Evolutionary conservation across 345 rosid species (phyloP), one percentile per base, ranked within the genome.

Genomic region (Rhodamnia argentea): DNA sequence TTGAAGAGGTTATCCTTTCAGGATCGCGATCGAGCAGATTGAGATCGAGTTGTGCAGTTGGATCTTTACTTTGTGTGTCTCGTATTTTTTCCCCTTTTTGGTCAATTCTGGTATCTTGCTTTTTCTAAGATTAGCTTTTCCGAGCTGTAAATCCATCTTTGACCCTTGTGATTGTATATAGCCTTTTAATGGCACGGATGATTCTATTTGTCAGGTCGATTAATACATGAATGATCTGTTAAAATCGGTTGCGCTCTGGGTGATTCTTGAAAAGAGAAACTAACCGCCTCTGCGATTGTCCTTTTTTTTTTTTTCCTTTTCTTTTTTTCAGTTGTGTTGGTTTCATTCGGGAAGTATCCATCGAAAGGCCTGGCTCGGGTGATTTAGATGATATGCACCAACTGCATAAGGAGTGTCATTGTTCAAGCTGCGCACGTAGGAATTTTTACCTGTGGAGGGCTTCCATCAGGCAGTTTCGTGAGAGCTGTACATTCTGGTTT

Each of bases 381-480:
- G 70, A 85, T 86, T 91, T 96, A 94, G 95, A 96, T 96, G 99
- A 87, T 96, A 93, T 94, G 95, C 97, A 90, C 57, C 90, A 91
- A 90, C 84, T 93, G 87, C 92, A n/a, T 91, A 87, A 91, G 92
- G 93, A 90, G 90, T 89, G 90, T 89, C 81, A 91, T 97, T 92
- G 91, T 91, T 86, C 95, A 92, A 86, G 94, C 92, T 87, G 95
- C 87, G 90, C 90, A 64, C 84, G 56, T 90, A 82, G 94, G 96
- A 84, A 52, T 91, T 37, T 88, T 90, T 55, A 75, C 90, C 89
- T 87, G 86, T 83, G 89, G 88, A 83, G 87, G 93, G 85, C 89
- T 86, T 58, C 91, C 84, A 20, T 60, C 88, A 75, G 86, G 87
- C 75, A 85, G 81, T 85, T 56, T 83, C 51, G 70, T 82, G 37